A percentile compares a stretch with the other conserved stretches of the same genome.
Evolutionary conservation across 257 asterid species (phyloP).

Genomic region (Nicotiana paniculata): DNA sequence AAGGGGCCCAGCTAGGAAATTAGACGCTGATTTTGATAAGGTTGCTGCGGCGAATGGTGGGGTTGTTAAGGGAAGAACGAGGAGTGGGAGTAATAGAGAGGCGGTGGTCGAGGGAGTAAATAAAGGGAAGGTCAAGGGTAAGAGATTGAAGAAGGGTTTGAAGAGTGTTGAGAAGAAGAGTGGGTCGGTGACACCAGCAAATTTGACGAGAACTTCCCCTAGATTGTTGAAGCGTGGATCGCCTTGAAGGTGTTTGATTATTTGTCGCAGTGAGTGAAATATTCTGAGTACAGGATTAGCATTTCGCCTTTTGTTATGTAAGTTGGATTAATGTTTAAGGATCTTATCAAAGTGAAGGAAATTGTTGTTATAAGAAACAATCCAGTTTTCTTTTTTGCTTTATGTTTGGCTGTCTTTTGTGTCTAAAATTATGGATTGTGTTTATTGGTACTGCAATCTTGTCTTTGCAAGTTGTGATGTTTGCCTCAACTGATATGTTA

Average conservation of each 20-base stretch:
- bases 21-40: slow-evolving; percentile 73
- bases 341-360: background rate
- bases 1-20: slow-evolving; percentile 53
- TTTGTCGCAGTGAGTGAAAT: slow-evolving; percentile 5
- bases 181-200: slow-evolving; percentile 8
- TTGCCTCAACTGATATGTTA: too few relatives aligned
- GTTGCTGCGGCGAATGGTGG: slow-evolving; percentile 48
- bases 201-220: slow-evolving; percentile 49
- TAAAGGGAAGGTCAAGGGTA: slow-evolving; percentile 12
- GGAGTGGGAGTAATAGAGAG: slow-evolving; percentile 10
- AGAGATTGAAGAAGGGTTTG: slow-evolving; percentile 24
- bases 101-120: background rate
- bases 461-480: too few relatives aligned
- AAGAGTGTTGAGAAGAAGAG: slow-evolving; percentile 18
- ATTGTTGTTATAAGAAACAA: background rate
- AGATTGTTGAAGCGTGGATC: slow-evolving; percentile 30
- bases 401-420: background rate
- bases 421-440: background rate
- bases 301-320: background rate
- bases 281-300: background rate
- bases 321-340: background rate
- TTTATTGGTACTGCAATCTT: too few relatives aligned
- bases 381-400: background rate
- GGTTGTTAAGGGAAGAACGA: slow-evolving; percentile 19
- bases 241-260: slow-evolving; percentile 22